Evolutionary conservation across 192 early-diverging fungal species (phyloP).

Genomic region (Geosiphon pyriformis): DNA sequence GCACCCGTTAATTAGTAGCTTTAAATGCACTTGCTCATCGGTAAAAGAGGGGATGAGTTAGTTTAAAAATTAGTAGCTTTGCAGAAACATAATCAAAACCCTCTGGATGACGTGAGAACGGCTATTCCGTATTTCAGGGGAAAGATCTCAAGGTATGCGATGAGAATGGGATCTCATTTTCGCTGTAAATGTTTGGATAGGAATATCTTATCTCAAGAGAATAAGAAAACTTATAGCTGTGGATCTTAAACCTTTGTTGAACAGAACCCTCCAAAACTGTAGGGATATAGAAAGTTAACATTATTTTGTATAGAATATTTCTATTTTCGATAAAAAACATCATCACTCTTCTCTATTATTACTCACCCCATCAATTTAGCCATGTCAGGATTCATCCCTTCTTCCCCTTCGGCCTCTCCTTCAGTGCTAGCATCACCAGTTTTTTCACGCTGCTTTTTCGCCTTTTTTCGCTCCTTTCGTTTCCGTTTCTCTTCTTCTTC

Average conservation of each 20-base stretch:
- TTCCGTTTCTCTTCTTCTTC: constrained; percentile 64
- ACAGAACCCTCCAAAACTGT: constrained; percentile 50
- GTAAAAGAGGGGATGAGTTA: no score
- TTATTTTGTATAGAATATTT: background rate
- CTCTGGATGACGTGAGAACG: no score
- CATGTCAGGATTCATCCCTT: constrained; percentile 57
- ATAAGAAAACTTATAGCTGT: no score
- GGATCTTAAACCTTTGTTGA: constrained; percentile 42
- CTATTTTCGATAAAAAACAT: background rate
- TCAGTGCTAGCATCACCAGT: constrained; percentile 28
- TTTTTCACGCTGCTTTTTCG: constrained; percentile 48
- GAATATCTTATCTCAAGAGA: no score
- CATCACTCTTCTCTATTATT: background rate
- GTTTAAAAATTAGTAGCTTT: no score
- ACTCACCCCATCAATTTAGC: constrained; percentile 70
- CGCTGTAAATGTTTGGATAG: no score
- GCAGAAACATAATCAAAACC: no score
- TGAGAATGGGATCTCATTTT: no score
- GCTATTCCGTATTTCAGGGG: no score
- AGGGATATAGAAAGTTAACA: background rate
- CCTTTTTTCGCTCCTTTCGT: constrained; percentile 50
- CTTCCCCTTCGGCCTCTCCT: constrained; percentile 23
- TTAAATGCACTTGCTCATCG: no score
- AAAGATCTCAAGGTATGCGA: no score
- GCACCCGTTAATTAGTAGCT: no score